Base-by-base conservation (phyloP, 2,329 filamentous ascomycete genomes). In the Diplocarpon mali region DNA sequence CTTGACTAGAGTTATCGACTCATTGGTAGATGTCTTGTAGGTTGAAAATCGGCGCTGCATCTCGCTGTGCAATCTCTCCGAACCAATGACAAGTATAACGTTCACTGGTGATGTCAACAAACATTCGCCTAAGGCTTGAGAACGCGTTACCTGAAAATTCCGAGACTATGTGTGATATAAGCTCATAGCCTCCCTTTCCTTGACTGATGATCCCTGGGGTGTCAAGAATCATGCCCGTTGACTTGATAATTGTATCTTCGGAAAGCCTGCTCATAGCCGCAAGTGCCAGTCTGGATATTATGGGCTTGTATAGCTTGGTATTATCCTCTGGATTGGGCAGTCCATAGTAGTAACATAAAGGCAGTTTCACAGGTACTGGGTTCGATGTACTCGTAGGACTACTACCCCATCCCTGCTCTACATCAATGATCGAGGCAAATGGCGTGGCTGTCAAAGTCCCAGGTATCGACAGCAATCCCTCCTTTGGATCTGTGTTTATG, bases 371-470 rank as follows among this genome's bases (percentile, higher is more conserved):
- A 0, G 90, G 89, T 14, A 94, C 80, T 0, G 80, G 76, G 55
- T 83, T 92, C 0, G 92, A 89, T 0, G 90, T 92, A 53, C 85
- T 93, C 57, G 89, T 94, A 0, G 90, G 89, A 55, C 86, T 89
- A 53, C 76, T 86, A 9, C 92, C 92, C 80, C 88, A 95, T 15
- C 85, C 86, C 49, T 87, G 82, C 57, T 90, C 85, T 20, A 94
- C 73, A 63, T 96, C 90, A 67, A 96, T 76, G 56, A 94, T 76
- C 0, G 84, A 87, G 9, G 84, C 84, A 60, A 94, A 88, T 4
- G 86, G 85, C n/a, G 84, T 82, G 0, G 89, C 86, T 41, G 83
- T 90, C 53, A 98, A 63, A 29, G 85, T 89, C 0, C 89, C 89
- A 0, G 92, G 82, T 17, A 90, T 69, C 42, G 76, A 80, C 43